Base-by-base conservation (phyloP, 2,329 filamentous ascomycete genomes). In the Fusarium sacchari region DNA sequence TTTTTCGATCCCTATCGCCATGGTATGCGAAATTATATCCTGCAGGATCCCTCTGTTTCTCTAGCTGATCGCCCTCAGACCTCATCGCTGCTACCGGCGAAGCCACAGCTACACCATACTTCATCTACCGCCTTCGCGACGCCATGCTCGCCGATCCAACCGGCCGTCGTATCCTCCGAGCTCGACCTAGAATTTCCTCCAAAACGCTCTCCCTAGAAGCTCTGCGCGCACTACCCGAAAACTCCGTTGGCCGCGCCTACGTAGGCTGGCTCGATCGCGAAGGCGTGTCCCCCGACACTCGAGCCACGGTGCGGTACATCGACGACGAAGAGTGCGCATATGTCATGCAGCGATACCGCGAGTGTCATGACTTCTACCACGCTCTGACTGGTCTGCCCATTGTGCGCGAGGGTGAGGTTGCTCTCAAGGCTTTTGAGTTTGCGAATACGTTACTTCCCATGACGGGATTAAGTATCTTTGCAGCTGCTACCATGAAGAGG, bases 351-450 rank as follows among this genome's bases (percentile, higher is more conserved):
- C 91, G 96, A 60, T 99, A 99, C 83, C 91, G 96, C 71, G 96
- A 99, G 83, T 97, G 93, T 75, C 96, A 99, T 82, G 96, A 99
- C 82, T 98, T 99, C 83, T 98, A 97, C 84, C 96, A 99, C 82
- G 96, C 96, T 0, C 86, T 99, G 59, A 97, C 95, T 1, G 96
- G 96, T 0, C 84, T 99, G 53, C 96, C 96, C 1, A 90, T 97
- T 46, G 92, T 97, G 72, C 89, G 95, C n/a, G 96, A 99, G 85
- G 96, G 96, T 32, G 96, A 99, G 86, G 89, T 99, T 18, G 96
- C 96, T n/a, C 88, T 99, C 76, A 99, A 99, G 84, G 95, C 95
- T 1, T 97, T 99, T 76, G 96, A 99, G 84, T 99, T 97, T 81
- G 91, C 95, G 32, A 99, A 98, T 80, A 98, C 95, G 3, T 84